Percentiles rank a stretch among this genome's conserved stretches.
Evolutionary conservation across 2,329 filamentous ascomycete species (phyloP).

Genomic region (Sporothrix dimorphospora): DNA sequence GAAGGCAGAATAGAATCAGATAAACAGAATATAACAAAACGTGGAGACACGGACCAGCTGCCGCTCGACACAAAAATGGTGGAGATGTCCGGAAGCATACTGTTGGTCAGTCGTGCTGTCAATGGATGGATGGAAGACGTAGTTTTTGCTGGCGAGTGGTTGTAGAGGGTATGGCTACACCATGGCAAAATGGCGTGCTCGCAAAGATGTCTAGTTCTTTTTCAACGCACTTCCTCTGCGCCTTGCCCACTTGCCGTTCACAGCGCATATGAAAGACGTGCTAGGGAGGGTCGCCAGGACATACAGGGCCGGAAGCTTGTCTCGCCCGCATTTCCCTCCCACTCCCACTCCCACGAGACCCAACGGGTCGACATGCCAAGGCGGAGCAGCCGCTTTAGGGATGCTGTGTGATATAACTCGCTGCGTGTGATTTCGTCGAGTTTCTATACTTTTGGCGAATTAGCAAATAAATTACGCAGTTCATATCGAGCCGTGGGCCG

Average conservation of each 20-base stretch:
- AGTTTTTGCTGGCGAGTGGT: background rate
- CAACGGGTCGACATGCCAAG: background rate
- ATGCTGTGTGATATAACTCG: background rate
- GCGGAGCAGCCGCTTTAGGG: background rate
- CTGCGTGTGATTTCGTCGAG: background rate
- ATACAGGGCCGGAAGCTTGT: conserved; percentile 11
- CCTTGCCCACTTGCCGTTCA: background rate
- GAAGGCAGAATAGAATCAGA: background rate
- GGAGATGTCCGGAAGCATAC: conserved; percentile 26
- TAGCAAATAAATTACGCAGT: background rate
- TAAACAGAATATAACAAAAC: background rate
- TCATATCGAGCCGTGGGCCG: conserved; percentile 3
- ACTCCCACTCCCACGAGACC: background rate
- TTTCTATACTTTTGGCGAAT: background rate
- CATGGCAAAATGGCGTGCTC: background rate
- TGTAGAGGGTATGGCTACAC: background rate
- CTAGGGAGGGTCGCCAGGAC: conserved; percentile 22
- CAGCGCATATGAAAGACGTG: background rate
- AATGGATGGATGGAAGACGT: background rate
- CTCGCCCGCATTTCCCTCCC: background rate
- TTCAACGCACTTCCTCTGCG: no score
- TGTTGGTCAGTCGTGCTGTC: background rate
- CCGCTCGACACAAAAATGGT: background rate
- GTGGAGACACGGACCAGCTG: background rate
- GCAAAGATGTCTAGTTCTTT: background rate